phyloP scores from a whole-genome alignment of 2,329 filamentous ascomycete species.

The Aspergillus latus region DNA sequence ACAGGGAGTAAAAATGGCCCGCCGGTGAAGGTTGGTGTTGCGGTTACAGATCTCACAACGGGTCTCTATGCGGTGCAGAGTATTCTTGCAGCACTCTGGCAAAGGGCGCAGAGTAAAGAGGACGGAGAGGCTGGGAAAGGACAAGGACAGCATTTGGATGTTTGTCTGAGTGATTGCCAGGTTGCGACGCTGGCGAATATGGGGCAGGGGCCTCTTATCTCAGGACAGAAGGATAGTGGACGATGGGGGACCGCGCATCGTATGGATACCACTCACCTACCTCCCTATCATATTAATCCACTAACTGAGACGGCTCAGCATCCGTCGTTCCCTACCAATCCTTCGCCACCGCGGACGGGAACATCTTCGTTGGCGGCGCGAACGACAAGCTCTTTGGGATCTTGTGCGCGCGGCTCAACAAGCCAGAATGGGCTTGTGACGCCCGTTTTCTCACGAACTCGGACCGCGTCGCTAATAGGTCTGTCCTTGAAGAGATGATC shows the following conservation, averaged over 20 bases:
- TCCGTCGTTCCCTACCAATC: slow-evolving; percentile 95
- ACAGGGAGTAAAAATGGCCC: slow-evolving; percentile 84
- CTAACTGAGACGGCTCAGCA: slow-evolving; percentile 49
- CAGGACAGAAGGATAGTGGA: slow-evolving; percentile 80
- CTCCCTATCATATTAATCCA: background rate
- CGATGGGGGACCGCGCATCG: slow-evolving; percentile 96
- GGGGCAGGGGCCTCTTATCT: slow-evolving; percentile 85
- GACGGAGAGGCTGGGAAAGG: slow-evolving; percentile 58
- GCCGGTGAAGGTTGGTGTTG: slow-evolving; percentile 97
- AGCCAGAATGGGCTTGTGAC: slow-evolving; percentile 59
- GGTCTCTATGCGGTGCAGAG: slow-evolving; percentile 93
- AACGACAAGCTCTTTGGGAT: slow-evolving; percentile 64
- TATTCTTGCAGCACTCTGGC: slow-evolving; percentile 92
- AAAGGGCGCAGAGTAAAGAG: slow-evolving; percentile 43
- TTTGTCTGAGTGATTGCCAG: slow-evolving; percentile 88
- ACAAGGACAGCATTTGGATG: slow-evolving; percentile 87
- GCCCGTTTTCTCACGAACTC: slow-evolving; percentile 59
- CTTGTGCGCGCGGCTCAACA: slow-evolving; percentile 57
- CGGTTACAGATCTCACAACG: slow-evolving; percentile 93
- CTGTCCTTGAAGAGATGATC: slow-evolving; percentile 73
- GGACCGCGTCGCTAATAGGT: slow-evolving; percentile 63
- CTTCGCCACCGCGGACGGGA: slow-evolving; percentile 65
- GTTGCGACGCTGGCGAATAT: slow-evolving; percentile 94
- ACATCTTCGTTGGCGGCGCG: slow-evolving; percentile 64
- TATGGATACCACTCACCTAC: slow-evolving; percentile 41